A percentile compares a stretch with the other conserved stretches of the same genome.
These are phyloP conservation scores for Setaria italica DNA, from an alignment of 202 grass and related monocot species.

Conservation along the genomic window DNA sequence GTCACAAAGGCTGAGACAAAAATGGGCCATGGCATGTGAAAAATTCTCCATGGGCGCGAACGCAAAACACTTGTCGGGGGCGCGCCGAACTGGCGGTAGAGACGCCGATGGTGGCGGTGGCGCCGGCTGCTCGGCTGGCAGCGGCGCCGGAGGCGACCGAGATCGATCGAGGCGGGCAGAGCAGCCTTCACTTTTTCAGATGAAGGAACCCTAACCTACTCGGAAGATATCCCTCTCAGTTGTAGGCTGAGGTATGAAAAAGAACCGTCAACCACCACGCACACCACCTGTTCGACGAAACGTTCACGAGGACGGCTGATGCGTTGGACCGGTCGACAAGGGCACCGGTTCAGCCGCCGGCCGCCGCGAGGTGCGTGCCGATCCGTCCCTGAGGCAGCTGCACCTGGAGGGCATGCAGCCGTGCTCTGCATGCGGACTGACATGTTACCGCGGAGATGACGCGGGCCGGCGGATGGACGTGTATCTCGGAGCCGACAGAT, in stretches of 20 bases:
- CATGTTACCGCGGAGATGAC: no score
- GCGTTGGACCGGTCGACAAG: background rate
- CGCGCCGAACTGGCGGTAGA: background rate
- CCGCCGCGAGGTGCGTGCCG: background rate
- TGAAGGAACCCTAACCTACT: background rate
- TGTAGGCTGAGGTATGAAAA: background rate
- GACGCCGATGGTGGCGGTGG: background rate
- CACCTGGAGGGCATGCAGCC: background rate
- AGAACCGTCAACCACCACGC: background rate
- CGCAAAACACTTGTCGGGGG: no score
- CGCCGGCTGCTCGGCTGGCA: background rate
- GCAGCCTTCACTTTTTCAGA: background rate
- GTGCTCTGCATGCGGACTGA: no score
- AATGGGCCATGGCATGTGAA: no score
- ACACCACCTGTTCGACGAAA: conserved; percentile 15
- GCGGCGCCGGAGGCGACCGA: no score
- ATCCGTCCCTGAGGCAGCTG: background rate
- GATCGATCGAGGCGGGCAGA: background rate
- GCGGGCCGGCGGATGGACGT: no score
- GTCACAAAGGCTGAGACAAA: no score
- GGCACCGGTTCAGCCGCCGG: background rate
- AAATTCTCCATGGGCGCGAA: no score
- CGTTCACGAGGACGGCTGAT: background rate
- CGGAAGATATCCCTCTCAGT: background rate
- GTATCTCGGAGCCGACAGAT: background rate